A percentile compares a stretch with the other conserved stretches of the same genome.
phyloP scores from a whole-genome alignment of 202 grass and related monocot genomes.

The Bolboschoenoplectus hybrid region DNA sequence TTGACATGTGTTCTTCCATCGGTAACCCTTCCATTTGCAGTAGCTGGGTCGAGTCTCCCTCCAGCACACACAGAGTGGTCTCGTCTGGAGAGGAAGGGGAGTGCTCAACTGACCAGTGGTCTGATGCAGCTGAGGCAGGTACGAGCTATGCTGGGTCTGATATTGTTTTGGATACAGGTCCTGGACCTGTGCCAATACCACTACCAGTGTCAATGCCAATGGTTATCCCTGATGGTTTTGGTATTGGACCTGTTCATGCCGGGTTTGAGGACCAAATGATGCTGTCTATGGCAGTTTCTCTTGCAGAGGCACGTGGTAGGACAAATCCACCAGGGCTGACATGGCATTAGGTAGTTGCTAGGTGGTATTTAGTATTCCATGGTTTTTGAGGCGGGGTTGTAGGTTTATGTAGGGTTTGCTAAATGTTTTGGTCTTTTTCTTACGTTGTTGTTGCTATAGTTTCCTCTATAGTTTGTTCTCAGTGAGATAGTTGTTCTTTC shows the following conservation, averaged over 20 bases:
- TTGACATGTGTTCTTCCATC: slow-evolving; percentile 37
- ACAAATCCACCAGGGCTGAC: slow-evolving; percentile 60
- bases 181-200: slow-evolving; percentile 30
- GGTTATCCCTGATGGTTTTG: slow-evolving; percentile 54
- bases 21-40: slow-evolving; percentile 25
- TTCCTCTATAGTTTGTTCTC: slow-evolving; percentile 10
- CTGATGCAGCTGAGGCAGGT: slow-evolving; percentile 68
- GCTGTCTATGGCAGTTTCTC: slow-evolving; percentile 74
- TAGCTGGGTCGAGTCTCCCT: slow-evolving; percentile 25
- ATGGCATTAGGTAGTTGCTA: slow-evolving; percentile 59
- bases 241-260: slow-evolving; percentile 58
- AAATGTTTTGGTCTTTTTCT: slow-evolving; percentile 28
- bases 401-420: neutral
- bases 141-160: slow-evolving; percentile 80
- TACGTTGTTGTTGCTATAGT: slow-evolving; percentile 37
- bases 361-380: slow-evolving; percentile 48
- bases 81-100: slow-evolving; percentile 65
- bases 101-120: slow-evolving; percentile 84
- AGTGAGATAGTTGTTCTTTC: slow-evolving; percentile 37
- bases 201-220: slow-evolving; percentile 49
- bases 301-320: slow-evolving; percentile 73
- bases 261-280: slow-evolving; percentile 98
- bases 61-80: slow-evolving; percentile 50
- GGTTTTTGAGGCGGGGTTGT: slow-evolving; percentile 35
- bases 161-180: slow-evolving; percentile 60